Evolutionary conservation across 495 filamentous ascomycete genomes (phyloP), one percentile per base, ranked within the genome.

Genomic region (Tetracladium marchalianum): DNA sequence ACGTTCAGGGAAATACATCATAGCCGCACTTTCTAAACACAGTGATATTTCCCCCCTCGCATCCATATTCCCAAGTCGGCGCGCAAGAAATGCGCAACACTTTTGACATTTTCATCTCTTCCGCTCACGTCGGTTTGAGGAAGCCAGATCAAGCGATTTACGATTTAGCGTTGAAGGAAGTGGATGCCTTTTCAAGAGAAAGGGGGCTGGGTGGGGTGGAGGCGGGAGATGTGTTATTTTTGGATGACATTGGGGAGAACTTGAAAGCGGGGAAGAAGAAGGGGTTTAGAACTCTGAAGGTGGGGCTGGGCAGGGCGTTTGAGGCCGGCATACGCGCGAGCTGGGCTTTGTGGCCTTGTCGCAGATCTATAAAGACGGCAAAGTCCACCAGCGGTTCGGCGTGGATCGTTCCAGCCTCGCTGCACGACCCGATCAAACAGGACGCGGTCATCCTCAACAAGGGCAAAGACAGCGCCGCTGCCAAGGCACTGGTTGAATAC

Each of bases 161-260:
- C 59, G 63, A 80, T 52, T 67, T 82, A 39, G 84, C 89, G 7
- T 51, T 95, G 41, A 58, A 70, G 39, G 68, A 76, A 58, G 69
- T 88, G 52, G 64, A 83, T 55, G 68, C 70, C 50, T 72, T 73
- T 48, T 75, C 78, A n/a, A 68, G 66, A 62, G 55, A 57, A 9
- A 62, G 73, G 39, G n/a, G 75, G 63, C 59, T 55, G 5, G 56
- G 71, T 1, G 77, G 72, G 0, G 64, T 89, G 0, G 64, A 64
- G 49, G 65, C 84, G 0, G 71, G 68, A 9, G 85, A 96, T 43
- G 66, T 95, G 39, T 68, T 94, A 13, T 97, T 98, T 62, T 62
- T 96, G 41, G 92, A 98, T 69, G 92, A 98, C 64, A 97, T 98
- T 58, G 92, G 92, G 0, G 78, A 85, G 68, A 98, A 98, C 61